Conservation (phyloP, 495 filamentous ascomycete genomes). For the Geoglossum glabrum region DNA sequence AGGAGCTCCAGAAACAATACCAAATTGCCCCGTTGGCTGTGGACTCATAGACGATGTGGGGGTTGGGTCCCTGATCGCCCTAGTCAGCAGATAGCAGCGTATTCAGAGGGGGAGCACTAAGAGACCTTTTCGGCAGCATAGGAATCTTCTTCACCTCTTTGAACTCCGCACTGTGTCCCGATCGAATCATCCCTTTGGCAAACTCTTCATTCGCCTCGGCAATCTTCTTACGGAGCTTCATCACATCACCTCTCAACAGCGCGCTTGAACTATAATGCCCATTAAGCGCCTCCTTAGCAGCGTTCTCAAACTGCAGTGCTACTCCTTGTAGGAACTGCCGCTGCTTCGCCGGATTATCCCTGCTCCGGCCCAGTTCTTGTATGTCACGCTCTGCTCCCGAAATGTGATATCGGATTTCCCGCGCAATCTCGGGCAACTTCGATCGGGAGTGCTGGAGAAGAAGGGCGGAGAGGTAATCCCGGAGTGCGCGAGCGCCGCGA, state of each 20-base stretch:
- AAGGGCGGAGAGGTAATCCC: constrained; percentile 21
- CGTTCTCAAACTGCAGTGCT: neutral
- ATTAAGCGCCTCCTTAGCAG: neutral
- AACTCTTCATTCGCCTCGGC: neutral
- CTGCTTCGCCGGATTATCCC: constrained; percentile 24
- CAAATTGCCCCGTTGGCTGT: no score
- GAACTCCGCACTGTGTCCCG: neutral
- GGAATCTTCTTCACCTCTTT: neutral
- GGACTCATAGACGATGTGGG: no score
- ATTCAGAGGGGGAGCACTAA: no score
- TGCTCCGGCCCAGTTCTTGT: constrained; percentile 23
- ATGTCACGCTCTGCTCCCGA: constrained; percentile 8
- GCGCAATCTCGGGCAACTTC: constrained; percentile 29
- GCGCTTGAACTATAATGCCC: neutral
- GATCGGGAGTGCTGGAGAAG: constrained; percentile 26
- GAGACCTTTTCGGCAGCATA: no score
- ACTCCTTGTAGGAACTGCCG: constrained; percentile 17
- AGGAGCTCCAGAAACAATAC: no score
- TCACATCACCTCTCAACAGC: neutral
- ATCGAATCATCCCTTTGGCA: neutral
- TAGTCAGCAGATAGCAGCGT: no score
- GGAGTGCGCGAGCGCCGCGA: constrained; percentile 30
- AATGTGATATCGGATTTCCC: constrained; percentile 22
- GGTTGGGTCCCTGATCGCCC: no score
- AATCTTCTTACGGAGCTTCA: neutral